Conservation (phyloP, 169 alveolate genomes). For the Plasmodium sp. region DNA sequence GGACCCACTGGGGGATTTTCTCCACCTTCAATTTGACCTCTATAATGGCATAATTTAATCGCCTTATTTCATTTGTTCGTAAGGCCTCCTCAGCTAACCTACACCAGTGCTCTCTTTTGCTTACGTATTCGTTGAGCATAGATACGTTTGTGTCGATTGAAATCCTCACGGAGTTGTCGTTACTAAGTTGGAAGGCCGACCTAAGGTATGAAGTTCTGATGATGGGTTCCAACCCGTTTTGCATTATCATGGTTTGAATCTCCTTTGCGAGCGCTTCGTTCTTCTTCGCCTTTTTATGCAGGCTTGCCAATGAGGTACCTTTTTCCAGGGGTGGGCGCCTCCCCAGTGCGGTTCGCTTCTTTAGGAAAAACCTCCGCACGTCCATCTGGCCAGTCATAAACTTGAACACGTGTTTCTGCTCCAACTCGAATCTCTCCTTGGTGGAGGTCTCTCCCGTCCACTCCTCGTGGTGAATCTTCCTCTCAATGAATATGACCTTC, state of each 20-base stretch:
- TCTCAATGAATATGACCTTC: constrained; percentile 74
- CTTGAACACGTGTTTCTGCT: constrained; percentile 76
- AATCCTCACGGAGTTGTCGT: constrained; percentile 79
- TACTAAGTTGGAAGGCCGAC: constrained; percentile 84
- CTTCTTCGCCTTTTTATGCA: constrained; percentile 47
- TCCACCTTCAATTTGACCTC: constrained; percentile 81
- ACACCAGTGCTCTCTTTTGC: constrained; percentile 83
- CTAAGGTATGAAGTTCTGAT: constrained; percentile 86
- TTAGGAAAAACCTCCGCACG: constrained; percentile 20
- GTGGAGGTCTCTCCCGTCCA: constrained; percentile 87
- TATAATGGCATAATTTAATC: constrained; percentile 79
- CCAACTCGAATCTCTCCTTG: constrained; percentile 83
- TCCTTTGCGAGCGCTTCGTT: constrained; percentile 77
- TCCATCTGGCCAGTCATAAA: constrained; percentile 76
- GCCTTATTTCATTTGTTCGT: constrained; percentile 78
- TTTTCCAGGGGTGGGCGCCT: not conserved
- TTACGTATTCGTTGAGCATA: constrained; percentile 78
- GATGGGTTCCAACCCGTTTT: constrained; percentile 80
- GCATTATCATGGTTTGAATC: constrained; percentile 75
- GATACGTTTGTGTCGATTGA: constrained; percentile 86
- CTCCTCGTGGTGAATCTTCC: constrained; percentile 88
- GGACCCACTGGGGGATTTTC: constrained; percentile 81
- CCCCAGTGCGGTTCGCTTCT: not conserved
- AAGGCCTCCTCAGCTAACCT: constrained; percentile 84
- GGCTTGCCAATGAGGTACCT: no score